These are phyloP conservation scores for Mediolabrus comicus DNA, from an alignment of 108 stramenopile species.

Conservation along the genomic window DNA sequence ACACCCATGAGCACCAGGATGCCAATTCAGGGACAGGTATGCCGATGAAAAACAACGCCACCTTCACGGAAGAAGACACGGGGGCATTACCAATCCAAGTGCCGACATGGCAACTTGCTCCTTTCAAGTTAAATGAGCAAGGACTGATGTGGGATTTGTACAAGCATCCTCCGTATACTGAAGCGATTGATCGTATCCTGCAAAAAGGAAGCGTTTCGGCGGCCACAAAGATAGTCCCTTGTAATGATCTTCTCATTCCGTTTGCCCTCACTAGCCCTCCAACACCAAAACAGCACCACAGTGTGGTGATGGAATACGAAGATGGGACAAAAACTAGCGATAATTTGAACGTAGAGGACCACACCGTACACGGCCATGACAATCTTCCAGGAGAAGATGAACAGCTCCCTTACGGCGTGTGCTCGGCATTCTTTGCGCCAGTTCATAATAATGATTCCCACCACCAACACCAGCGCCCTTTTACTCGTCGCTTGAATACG, in stretches of 20 bases:
- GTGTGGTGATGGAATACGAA: not conserved
- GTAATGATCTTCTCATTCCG: not conserved
- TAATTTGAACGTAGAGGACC: not conserved
- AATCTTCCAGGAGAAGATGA: not conserved
- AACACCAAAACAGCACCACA: not conserved
- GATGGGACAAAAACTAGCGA: not conserved
- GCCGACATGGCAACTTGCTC: constrained; percentile 5
- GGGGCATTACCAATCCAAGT: not conserved
- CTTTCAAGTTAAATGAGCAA: not conserved
- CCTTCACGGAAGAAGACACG: not conserved
- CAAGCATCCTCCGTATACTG: not conserved
- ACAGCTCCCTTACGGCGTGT: not conserved
- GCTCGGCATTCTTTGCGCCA: not conserved
- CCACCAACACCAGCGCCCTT: too few relatives aligned
- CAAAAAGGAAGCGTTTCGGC: not conserved
- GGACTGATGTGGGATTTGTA: constrained; percentile 15
- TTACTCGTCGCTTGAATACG: not conserved
- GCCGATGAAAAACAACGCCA: not conserved
- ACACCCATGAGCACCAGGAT: too few relatives aligned
- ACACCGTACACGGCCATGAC: not conserved
- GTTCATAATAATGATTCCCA: too few relatives aligned
- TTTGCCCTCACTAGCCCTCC: not conserved
- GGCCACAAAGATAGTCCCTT: not conserved
- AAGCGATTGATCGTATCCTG: constrained; percentile 4
- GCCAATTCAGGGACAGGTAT: not conserved